phyloP scores from a whole-genome alignment of 78 protist genomes.

The Parvularia atlantis region DNA sequence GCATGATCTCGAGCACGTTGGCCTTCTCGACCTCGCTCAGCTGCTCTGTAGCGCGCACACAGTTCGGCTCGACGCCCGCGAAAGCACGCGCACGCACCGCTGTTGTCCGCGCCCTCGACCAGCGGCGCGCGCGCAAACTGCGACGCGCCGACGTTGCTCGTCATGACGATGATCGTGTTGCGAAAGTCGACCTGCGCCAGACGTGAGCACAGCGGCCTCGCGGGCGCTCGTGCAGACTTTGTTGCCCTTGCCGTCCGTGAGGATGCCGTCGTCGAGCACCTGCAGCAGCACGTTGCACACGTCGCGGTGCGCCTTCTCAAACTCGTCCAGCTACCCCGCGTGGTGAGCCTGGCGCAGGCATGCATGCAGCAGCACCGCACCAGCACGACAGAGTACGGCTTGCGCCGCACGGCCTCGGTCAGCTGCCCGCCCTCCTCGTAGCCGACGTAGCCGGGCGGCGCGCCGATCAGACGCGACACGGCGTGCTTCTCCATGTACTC shows the following conservation, averaged over 20 bases:
- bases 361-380: no score
- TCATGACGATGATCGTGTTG: constrained; percentile 82
- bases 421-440: constrained; percentile 97
- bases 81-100: no score
- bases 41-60: no score
- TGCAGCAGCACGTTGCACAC: constrained; percentile 89
- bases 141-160: constrained; percentile 91
- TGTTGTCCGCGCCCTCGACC: background rate
- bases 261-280: constrained; percentile 97
- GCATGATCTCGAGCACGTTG: no score
- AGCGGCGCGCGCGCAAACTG: no score
- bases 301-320: constrained; percentile 90
- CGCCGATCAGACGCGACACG: constrained; percentile 91
- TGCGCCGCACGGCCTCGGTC: constrained; percentile 93
- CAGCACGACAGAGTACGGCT: constrained; percentile 90
- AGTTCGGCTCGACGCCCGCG: no score
- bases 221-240: no score
- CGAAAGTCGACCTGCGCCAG: constrained; percentile 95
- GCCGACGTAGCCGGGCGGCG: constrained; percentile 98
- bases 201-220: no score
- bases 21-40: no score
- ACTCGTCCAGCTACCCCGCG: constrained; percentile 98
- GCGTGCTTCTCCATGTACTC: constrained; percentile 93
- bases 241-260: no score
- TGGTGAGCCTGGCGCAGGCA: no score